phyloP scores from a whole-genome alignment of 176 grass and related monocot genomes.

The Triticum aestivum region IWGSC_CS_RefSeq_v2.1 NC_057797.1:147866946-147867445 shows the following conservation, averaged over 20 bases:
- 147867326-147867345: not conserved
- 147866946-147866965: not conserved
- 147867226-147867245: not conserved
- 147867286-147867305: not conserved
- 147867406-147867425: not conserved
- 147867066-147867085: not conserved
- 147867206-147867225: not conserved
- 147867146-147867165: not conserved
- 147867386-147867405: not conserved
- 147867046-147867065: not conserved
- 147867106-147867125: not conserved
- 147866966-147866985: not conserved
- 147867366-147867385: not conserved
- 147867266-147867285: not conserved
- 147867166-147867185: not conserved
- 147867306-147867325: not conserved
- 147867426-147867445: not conserved
- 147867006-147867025: not conserved
- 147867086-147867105: constrained; percentile 33
- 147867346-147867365: not conserved
- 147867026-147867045: not conserved
- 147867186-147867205: not conserved
- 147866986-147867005: not conserved
- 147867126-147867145: not conserved
- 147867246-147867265: not conserved